Evolutionary conservation across 129 eudicot genomes (phyloP), one percentile per base, ranked within the genome.

Genomic region (Flaveria linearis): DNA sequence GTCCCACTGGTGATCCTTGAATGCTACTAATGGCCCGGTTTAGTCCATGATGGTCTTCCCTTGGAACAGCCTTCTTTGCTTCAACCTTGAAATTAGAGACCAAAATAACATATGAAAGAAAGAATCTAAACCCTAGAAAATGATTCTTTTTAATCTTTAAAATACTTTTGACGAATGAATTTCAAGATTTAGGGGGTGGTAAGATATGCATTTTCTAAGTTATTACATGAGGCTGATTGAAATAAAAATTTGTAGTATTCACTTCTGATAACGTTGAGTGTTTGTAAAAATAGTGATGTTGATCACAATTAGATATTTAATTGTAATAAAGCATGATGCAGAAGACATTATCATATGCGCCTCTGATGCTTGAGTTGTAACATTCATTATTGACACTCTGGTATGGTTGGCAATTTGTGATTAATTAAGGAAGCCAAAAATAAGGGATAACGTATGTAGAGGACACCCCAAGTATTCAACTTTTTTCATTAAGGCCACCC

Each of bases 61-160:
- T 89, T 20, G 97, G 97, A 81, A 92, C 97, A 28, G 97, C 97
- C 77, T 89, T 92, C 87, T 92, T 92, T 61, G 97, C 97, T 81
- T 92, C 97, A 57, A 92, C 97, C 97, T 92, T 80, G 46, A 58
- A 82, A 65, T 69, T 56, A 6, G 41, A 33, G 36, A 69, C 61
- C 75, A 22, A 11, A 20, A 53, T 25, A 10, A 77, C 42, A 56
- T 13, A 56, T 42, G 20, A 20, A 41, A 73, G 51, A 36, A 56
- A 39, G 36, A 18, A 55, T 74, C 58, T 20, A 57, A 22, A 15
- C 60, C 63, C 39, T n/a, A 39, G 30, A 20, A 18, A 49, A 26
- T 45, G 41, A 26, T 41, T 73, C 41, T 62, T 36, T 39, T 20
- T 51, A 9, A 73, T 73, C 68, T 20, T 20, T 57, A 17, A 7